Evolutionary conservation across 495 filamentous ascomycete species (phyloP).

Genomic region (Daldinia loculata): DNA sequence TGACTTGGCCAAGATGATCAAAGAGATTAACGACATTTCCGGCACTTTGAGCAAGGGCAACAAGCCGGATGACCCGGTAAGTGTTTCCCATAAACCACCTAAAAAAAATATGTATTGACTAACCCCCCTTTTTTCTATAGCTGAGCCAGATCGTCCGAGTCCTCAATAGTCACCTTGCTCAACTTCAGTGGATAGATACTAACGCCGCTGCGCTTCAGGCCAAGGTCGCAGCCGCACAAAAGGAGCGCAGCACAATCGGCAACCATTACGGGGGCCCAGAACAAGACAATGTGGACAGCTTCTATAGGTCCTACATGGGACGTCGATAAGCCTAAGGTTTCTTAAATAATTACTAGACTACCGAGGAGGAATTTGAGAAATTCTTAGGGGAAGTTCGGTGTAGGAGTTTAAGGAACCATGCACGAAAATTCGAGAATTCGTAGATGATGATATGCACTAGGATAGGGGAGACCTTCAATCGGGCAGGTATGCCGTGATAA

Average conservation of each 20-base stretch:
- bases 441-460: constrained; percentile 16
- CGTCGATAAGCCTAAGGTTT: constrained; percentile 54
- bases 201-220: constrained; percentile 79
- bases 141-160: constrained; percentile 93
- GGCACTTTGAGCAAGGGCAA: constrained; percentile 83
- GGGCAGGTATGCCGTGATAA: constrained; percentile 24
- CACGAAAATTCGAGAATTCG: constrained; percentile 35
- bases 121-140: constrained; percentile 53
- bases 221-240: constrained; percentile 82
- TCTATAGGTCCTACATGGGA: constrained; percentile 81
- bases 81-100: constrained; percentile 41
- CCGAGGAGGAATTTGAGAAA: background rate
- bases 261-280: constrained; percentile 63
- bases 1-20: constrained; percentile 92
- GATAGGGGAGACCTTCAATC: constrained; percentile 16
- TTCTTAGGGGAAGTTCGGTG: constrained; percentile 15
- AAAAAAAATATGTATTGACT: constrained; percentile 1
- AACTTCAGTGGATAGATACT: constrained; percentile 90
- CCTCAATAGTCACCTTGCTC: constrained; percentile 87
- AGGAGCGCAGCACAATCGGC: constrained; percentile 72
- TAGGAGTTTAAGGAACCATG: constrained; percentile 29
- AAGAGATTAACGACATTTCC: constrained; percentile 92
- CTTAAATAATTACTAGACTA: constrained; percentile 3
- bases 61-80: constrained; percentile 90
- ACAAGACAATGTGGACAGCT: constrained; percentile 78